Conservation (phyloP, 2,329 filamentous ascomycete genomes). For the Apiospora phragmitis region DNA sequence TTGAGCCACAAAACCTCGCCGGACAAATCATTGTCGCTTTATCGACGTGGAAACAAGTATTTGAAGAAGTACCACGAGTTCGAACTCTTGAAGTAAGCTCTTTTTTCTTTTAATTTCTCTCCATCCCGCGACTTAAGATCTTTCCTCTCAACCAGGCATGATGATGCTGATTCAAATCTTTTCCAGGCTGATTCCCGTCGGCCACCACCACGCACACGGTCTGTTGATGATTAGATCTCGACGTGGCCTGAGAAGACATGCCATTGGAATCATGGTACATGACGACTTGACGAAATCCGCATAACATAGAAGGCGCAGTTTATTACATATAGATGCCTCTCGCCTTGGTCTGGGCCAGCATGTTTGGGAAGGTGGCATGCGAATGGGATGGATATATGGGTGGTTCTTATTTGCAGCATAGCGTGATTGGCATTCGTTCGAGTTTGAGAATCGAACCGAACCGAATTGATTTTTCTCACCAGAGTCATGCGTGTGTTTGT, state of each 20-base stretch:
- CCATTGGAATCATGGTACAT: neutral
- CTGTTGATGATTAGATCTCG: neutral
- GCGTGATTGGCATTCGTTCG: neutral
- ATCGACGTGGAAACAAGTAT: slow-evolving; percentile 70
- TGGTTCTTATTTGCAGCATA: neutral
- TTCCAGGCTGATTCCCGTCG: neutral
- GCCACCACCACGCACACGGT: neutral
- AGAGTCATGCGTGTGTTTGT: neutral
- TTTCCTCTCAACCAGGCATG: neutral
- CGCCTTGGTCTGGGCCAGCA: neutral
- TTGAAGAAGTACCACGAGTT: slow-evolving; percentile 73
- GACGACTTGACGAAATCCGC: neutral
- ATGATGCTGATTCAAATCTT: neutral
- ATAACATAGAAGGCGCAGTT: neutral
- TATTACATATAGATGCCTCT: neutral
- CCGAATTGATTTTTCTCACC: neutral
- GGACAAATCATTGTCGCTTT: slow-evolving; percentile 64
- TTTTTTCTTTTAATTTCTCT: neutral
- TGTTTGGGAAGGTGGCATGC: neutral
- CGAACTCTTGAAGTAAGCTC: slow-evolving; percentile 72
- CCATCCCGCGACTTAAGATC: neutral
- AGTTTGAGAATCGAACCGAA: neutral
- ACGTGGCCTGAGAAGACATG: no score
- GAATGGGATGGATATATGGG: neutral
- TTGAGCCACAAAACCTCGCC: slow-evolving; percentile 45